A percentile compares a stretch with the other conserved stretches of the same genome.
Evolutionary conservation across 2,329 filamentous ascomycete genomes (phyloP).

Genomic region (Fusarium floridanum): DNA sequence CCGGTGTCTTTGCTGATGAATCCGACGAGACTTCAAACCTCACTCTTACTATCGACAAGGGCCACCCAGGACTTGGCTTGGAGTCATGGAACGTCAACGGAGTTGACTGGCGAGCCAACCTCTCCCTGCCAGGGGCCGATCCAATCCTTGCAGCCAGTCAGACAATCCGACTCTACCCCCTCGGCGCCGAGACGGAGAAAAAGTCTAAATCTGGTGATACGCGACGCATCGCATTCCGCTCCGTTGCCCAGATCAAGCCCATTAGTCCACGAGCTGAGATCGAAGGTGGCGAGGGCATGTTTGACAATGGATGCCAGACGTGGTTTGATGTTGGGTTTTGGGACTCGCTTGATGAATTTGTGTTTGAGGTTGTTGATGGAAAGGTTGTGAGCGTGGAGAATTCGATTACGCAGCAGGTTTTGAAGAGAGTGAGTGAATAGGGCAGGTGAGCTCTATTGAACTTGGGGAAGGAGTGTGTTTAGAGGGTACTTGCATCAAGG

Average conservation of each 20-base stretch:
- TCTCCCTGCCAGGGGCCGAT: not conserved
- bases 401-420: not conserved
- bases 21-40: conserved; percentile 4
- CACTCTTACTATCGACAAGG: conserved; percentile 21
- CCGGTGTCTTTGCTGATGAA: not conserved
- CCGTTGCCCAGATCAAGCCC: not conserved
- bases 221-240: not conserved
- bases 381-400: conserved; percentile 3
- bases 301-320: not conserved
- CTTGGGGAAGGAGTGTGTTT: too few species aligned
- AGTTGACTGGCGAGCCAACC: conserved; percentile 2
- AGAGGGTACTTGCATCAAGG: not conserved
- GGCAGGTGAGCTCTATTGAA: not conserved
- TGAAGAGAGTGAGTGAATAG: not conserved
- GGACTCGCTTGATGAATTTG: not conserved
- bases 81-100: conserved; percentile 6
- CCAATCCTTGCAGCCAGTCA: not conserved
- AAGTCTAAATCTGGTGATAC: not conserved
- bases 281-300: not conserved
- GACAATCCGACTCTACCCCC: conserved; percentile 1
- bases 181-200: not conserved
- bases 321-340: conserved; percentile 4
- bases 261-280: not conserved
- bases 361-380: not conserved
- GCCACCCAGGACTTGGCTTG: conserved; percentile 16